Conservation (phyloP, 192 early-diverging fungal genomes). For the Linderina pennispora region DNA sequence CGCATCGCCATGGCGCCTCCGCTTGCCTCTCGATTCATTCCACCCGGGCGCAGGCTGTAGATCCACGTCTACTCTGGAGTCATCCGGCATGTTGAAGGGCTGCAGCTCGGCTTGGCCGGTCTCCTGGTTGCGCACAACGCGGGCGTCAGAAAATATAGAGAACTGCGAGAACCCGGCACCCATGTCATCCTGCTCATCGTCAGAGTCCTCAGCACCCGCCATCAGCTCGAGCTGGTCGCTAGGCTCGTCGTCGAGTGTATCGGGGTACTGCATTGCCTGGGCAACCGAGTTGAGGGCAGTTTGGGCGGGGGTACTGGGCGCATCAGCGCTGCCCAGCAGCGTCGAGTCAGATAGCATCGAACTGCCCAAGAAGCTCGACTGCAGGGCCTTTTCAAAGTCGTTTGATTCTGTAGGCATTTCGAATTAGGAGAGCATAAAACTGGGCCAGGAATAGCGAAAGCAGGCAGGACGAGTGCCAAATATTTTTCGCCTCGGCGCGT, state of each 20-base stretch:
- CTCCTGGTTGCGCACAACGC: slow-evolving; percentile 8
- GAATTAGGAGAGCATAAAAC: too few species aligned
- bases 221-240: neutral
- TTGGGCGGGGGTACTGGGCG: too few species aligned
- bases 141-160: slow-evolving; percentile 11
- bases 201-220: neutral
- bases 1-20: neutral
- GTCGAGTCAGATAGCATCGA: neutral
- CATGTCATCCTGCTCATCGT: neutral
- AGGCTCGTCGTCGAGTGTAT: neutral
- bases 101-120: slow-evolving; percentile 9
- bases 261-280: neutral
- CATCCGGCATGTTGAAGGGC: neutral
- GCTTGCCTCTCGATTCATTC: too few species aligned
- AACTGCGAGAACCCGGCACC: slow-evolving; percentile 12
- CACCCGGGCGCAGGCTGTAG: neutral
- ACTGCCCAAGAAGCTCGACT: neutral
- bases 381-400: neutral
- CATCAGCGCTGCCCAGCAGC: neutral
- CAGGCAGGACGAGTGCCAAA: too few species aligned
- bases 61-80: neutral
- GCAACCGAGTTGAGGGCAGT: neutral
- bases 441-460: too few species aligned
- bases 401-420: too few species aligned
- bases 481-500: too few species aligned